phyloP scores from a whole-genome alignment of 768 basidiomycete species.

The Crassisporium funariophilum region DNA sequence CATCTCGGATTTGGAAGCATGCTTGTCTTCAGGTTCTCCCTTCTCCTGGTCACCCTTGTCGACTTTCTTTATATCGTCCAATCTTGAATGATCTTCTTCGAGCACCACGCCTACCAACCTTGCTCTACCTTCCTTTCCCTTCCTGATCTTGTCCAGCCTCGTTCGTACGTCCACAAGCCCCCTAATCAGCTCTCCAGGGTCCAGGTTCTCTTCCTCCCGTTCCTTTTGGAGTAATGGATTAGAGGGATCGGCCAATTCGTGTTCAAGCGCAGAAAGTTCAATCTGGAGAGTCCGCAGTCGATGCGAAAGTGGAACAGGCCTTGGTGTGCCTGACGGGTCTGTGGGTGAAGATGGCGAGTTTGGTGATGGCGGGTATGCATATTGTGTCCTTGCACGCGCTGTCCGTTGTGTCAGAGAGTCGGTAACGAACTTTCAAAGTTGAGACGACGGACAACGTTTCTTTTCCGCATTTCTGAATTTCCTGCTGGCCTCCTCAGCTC shows the following conservation, averaged over 20 bases:
- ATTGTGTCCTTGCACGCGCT: slow-evolving; percentile 60
- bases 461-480: slow-evolving; percentile 75
- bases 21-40: slow-evolving; percentile 13
- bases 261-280: slow-evolving; percentile 80
- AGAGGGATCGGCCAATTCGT: slow-evolving; percentile 79
- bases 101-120: slow-evolving; percentile 63
- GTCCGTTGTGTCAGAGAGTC: slow-evolving; percentile 5
- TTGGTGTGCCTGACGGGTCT: slow-evolving; percentile 32
- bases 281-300: slow-evolving; percentile 68
- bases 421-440: background rate
- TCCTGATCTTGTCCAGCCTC: slow-evolving; percentile 66
- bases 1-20: slow-evolving; percentile 38
- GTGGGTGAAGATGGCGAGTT: slow-evolving; percentile 48
- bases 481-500: slow-evolving; percentile 66
- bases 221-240: slow-evolving; percentile 68
- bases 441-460: slow-evolving; percentile 45
- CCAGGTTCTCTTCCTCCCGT: slow-evolving; percentile 58
- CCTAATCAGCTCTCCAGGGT: slow-evolving; percentile 75
- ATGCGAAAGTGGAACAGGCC: slow-evolving; percentile 52
- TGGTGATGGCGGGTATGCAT: slow-evolving; percentile 70
- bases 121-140: slow-evolving; percentile 65
- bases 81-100: slow-evolving; percentile 28
- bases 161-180: slow-evolving; percentile 76
- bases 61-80: slow-evolving; percentile 17
- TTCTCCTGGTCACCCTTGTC: slow-evolving; percentile 13